Conservation (phyloP, 1,284 basidiomycete species). For the Rhodotorula sp. region DNA sequence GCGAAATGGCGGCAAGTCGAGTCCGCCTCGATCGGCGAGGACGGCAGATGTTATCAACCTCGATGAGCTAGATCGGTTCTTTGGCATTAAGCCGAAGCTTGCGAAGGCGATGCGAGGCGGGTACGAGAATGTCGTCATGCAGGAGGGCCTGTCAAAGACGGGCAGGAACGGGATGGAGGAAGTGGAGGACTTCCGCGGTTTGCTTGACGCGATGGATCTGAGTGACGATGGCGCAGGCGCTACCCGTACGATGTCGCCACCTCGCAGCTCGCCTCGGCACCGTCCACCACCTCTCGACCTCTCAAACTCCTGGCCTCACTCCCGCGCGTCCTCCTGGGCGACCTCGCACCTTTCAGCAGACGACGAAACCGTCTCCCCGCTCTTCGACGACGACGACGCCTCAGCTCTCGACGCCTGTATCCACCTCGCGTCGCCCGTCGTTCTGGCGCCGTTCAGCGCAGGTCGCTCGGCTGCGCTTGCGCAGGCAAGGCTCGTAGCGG, state of each 20-base stretch:
- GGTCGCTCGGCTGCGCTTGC: not conserved
- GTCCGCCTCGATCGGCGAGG: not conserved
- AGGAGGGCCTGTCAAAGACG: not conserved
- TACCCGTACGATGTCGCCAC: not conserved
- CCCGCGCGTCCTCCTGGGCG: not conserved
- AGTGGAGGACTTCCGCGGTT: constrained; percentile 4
- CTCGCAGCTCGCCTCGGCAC: not conserved
- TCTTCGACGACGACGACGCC: too few species aligned
- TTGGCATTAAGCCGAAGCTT: constrained; percentile 6
- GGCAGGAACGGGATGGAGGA: not conserved
- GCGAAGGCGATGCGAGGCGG: constrained; percentile 2
- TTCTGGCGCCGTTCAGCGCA: not conserved
- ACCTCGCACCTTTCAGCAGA: not conserved
- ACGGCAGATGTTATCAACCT: constrained; percentile 1
- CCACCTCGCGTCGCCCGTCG: not conserved
- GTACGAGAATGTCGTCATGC: not conserved
- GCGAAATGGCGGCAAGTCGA: not conserved
- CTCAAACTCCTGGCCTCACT: not conserved
- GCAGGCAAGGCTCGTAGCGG: not conserved
- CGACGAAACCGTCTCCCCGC: not conserved
- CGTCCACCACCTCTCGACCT: constrained; percentile 7
- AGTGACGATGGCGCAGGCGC: not conserved
- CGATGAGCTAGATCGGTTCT: constrained; percentile 21
- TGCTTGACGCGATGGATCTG: not conserved
- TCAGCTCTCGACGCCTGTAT: not conserved